These are phyloP conservation scores for Candida glucosophila DNA, from an alignment of 1,139 yeast genomes.

Conservation along the genomic window DNA sequence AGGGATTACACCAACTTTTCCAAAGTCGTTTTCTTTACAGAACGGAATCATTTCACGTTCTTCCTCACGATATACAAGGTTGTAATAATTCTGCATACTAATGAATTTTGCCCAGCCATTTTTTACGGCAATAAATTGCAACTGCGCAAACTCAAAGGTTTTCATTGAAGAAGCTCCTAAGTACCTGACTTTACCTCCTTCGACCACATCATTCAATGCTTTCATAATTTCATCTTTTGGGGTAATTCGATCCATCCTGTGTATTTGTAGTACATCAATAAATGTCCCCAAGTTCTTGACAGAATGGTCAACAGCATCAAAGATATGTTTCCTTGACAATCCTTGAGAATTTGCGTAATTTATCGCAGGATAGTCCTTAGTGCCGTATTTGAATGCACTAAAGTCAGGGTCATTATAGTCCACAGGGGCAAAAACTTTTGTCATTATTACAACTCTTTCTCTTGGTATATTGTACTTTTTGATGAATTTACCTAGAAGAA, in stretches of 20 bases:
- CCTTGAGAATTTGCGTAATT: slow-evolving; percentile 23
- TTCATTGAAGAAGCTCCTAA: slow-evolving; percentile 56
- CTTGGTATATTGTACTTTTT: slow-evolving; percentile 16
- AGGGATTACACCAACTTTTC: slow-evolving; percentile 42
- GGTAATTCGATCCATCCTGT: slow-evolving; percentile 36
- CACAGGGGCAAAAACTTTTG: slow-evolving; percentile 20
- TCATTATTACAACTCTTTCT: slow-evolving; percentile 25
- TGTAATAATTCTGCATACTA: slow-evolving; percentile 52
- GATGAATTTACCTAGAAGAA: slow-evolving; percentile 15
- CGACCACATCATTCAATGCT: slow-evolving; percentile 44
- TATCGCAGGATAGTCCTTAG: slow-evolving; percentile 6
- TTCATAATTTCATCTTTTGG: slow-evolving; percentile 46
- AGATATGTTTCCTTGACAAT: slow-evolving; percentile 44
- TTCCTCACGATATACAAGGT: slow-evolving; percentile 49
- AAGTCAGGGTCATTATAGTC: too few relatives aligned
- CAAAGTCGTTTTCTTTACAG: slow-evolving; percentile 27
- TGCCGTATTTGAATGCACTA: slow-evolving; percentile 2
- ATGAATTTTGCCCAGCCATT: slow-evolving; percentile 47
- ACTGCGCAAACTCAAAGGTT: slow-evolving; percentile 36
- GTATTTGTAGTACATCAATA: slow-evolving; percentile 43
- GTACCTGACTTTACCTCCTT: slow-evolving; percentile 40
- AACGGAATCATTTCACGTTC: slow-evolving; percentile 52
- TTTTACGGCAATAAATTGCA: slow-evolving; percentile 44
- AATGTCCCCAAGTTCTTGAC: slow-evolving; percentile 46
- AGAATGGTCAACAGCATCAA: slow-evolving; percentile 42